phyloP scores from a whole-genome alignment of 1,284 basidiomycete species.

The Naganishia cerealis region DNA sequence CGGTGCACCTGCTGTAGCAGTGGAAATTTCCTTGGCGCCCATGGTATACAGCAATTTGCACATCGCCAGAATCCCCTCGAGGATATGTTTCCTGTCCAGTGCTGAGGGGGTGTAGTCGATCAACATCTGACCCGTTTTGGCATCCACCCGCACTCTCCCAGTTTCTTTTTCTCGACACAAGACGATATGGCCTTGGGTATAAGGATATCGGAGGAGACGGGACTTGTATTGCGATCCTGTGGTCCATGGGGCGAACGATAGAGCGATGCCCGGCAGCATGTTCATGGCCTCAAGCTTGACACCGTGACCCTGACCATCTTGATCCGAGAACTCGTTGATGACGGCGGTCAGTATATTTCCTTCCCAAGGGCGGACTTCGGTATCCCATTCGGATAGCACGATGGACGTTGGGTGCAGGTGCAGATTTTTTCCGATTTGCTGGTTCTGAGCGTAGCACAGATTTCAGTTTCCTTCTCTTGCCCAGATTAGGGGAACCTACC shows the following conservation, averaged over 20 bases:
- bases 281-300: slow-evolving; percentile 57
- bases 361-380: slow-evolving; percentile 55
- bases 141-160: slow-evolving; percentile 52
- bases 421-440: slow-evolving; percentile 55
- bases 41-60: slow-evolving; percentile 53
- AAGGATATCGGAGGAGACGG: slow-evolving; percentile 42
- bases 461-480: background rate
- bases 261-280: slow-evolving; percentile 51
- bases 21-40: slow-evolving; percentile 54
- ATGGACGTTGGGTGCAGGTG: slow-evolving; percentile 55
- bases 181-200: slow-evolving; percentile 39
- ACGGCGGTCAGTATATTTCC: slow-evolving; percentile 57
- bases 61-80: slow-evolving; percentile 50
- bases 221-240: slow-evolving; percentile 51
- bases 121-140: slow-evolving; percentile 32
- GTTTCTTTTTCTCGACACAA: slow-evolving; percentile 40
- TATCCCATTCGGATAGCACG: slow-evolving; percentile 54
- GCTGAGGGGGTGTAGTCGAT: slow-evolving; percentile 52
- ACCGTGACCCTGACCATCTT: slow-evolving; percentile 48
- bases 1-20: slow-evolving; percentile 35
- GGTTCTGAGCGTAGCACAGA: slow-evolving; percentile 43
- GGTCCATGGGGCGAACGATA: slow-evolving; percentile 48
- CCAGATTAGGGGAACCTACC: background rate
- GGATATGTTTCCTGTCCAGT: slow-evolving; percentile 50
- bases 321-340: slow-evolving; percentile 47